Percentiles rank a stretch among this genome's conserved stretches.
Conservation (phyloP, 202 grass and related monocot species). For the Zoysia matrella region DNA sequence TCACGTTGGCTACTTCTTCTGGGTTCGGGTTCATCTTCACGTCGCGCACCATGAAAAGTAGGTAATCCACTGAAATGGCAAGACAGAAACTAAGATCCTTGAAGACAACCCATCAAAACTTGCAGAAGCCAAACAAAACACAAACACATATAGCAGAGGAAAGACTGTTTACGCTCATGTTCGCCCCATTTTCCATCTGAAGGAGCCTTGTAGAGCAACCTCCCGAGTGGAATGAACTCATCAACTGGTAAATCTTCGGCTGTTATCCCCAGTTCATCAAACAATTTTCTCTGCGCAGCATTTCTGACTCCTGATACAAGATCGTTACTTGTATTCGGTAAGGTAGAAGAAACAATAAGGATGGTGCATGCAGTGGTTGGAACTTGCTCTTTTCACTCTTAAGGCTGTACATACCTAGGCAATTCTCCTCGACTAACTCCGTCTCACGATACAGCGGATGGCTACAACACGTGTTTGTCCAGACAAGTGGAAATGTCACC, state of each 20-base stretch:
- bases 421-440: constrained; percentile 86
- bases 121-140: background rate
- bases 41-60: constrained; percentile 78
- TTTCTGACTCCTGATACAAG: constrained; percentile 77
- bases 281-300: constrained; percentile 86
- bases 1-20: background rate
- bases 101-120: background rate
- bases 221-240: constrained; percentile 66
- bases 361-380: constrained; percentile 10
- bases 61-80: constrained; percentile 78
- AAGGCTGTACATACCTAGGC: constrained; percentile 46
- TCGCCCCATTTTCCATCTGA: constrained; percentile 88
- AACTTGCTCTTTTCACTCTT: background rate
- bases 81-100: background rate
- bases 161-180: constrained; percentile 65
- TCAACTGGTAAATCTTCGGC: constrained; percentile 76
- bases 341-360: constrained; percentile 17
- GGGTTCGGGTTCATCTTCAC: constrained; percentile 78
- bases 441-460: constrained; percentile 92
- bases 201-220: no score
- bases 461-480: constrained; percentile 98
- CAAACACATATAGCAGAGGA: background rate
- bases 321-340: background rate
- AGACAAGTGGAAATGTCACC: constrained; percentile 96
- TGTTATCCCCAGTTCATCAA: constrained; percentile 85